Evolutionary conservation across 139 green algal species (phyloP), one percentile per base, ranked within the genome.

Genomic region (Chlorella sp.): DNA sequence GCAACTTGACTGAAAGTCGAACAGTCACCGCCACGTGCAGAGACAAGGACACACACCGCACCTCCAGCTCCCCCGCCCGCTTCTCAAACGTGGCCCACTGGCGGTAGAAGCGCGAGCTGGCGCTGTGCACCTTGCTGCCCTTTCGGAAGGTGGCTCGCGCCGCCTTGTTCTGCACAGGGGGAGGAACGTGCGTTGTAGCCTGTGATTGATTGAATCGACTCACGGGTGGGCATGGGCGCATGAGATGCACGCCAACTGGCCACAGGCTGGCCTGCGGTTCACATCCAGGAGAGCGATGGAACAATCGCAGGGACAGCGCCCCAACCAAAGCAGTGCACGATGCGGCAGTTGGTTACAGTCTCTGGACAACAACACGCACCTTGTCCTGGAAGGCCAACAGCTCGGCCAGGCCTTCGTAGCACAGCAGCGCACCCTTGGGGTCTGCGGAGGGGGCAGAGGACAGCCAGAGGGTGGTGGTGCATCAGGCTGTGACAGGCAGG

Each of bases 21-120:
- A n/a, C n/a, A n/a, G n/a, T n/a, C n/a, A n/a, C n/a, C n/a, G n/a
- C n/a, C n/a, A n/a, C n/a, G n/a, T n/a, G n/a, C n/a, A n/a, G n/a
- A n/a, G n/a, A n/a, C 11, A 11, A 7, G 11, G 44, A 17, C 44
- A 11, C 7, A 7, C 7, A 55, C 7, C 71, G 73, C 25, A 64
- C 87, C 38, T 89, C 63, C 17, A 90, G 60, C 30, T 94, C 80
- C 12, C 91, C 91, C 28, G 80, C 56, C 80, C 89, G 88, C 90
- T 95, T 95, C 87, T 97, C 94, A 55, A 97, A 90, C 26, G 90
- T 76, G 13, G 89, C 94, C 87, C 90, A 94, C 60, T 82, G 76
- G 30, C 76, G 76, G 60, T 38, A 72, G 60, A 44, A 82, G 25
- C 76, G 76, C 38, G 76, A 63, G 30, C 55, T 82, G 36, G 21